Percentiles rank a stretch among this genome's conserved stretches.
These are phyloP conservation scores for Naganishia randhawae DNA, from an alignment of 768 basidiomycete species.

Conservation along the genomic window DNA sequence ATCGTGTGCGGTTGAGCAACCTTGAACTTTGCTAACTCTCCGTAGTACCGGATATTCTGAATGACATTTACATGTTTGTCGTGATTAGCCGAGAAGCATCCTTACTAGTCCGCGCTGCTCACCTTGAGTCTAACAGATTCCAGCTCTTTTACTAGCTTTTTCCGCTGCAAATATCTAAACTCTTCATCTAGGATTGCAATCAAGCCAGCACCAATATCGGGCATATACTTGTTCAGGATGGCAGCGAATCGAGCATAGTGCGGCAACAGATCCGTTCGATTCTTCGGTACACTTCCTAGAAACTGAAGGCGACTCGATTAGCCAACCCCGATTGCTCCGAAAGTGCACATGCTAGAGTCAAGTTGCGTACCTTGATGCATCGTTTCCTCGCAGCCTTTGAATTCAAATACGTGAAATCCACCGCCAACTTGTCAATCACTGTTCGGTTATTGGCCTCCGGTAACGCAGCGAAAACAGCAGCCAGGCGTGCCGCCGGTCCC, in stretches of 20 bases:
- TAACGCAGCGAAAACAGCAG: slow-evolving; percentile 79
- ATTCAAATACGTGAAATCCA: slow-evolving; percentile 94
- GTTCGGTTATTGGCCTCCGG: slow-evolving; percentile 90
- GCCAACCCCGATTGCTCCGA: not conserved
- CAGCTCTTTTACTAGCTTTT: slow-evolving; percentile 87
- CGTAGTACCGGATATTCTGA: slow-evolving; percentile 81
- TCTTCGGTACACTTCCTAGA: slow-evolving; percentile 76
- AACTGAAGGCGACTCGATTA: slow-evolving; percentile 48
- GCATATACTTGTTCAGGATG: slow-evolving; percentile 85
- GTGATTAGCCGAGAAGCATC: not conserved
- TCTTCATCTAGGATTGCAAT: slow-evolving; percentile 88
- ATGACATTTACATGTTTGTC: not conserved
- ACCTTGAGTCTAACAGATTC: slow-evolving; percentile 82
- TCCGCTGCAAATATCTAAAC: slow-evolving; percentile 88
- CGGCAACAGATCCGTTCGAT: slow-evolving; percentile 81
- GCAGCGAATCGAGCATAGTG: slow-evolving; percentile 89
- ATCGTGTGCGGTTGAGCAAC: slow-evolving; percentile 88
- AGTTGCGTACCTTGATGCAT: slow-evolving; percentile 66
- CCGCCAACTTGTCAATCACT: slow-evolving; percentile 84
- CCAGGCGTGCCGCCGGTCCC: slow-evolving; percentile 88
- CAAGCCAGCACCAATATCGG: slow-evolving; percentile 80
- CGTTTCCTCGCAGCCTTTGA: slow-evolving; percentile 93
- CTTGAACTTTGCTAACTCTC: slow-evolving; percentile 91
- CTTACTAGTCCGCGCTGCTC: slow-evolving; percentile 18
- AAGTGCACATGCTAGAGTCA: not conserved